Base-by-base conservation (phyloP, 192 early-diverging fungal genomes). In the Backusella luteola region DNA sequence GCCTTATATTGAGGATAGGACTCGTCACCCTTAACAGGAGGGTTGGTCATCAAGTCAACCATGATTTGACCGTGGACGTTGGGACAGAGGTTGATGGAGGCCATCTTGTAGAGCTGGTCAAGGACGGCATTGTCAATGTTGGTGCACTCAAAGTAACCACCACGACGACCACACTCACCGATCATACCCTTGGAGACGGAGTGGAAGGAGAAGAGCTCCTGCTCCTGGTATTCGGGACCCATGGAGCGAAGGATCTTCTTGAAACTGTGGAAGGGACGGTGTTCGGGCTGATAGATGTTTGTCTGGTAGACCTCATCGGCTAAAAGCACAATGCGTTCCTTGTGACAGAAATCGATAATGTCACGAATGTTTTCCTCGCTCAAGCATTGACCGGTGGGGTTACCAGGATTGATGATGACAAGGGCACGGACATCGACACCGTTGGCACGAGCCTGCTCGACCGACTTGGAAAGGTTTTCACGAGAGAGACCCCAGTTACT, bases 281-380 rank as follows among this genome's bases (percentile, higher is more conserved):
- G 80, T 32, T 83, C 80, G 34, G 90, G 90, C 15, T 87, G 84
- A 87, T 98, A 98, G 69, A 96, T 92, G 84, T 98, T 98, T 69
- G 95, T 93, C 86, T 99, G 98, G 84, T 99, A 99, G 34, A 99
- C 98, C 78, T 99, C 98, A 84, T 99, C 98, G 1, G 98, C 98
- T 29, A 99, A 80, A 4, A 99, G 77, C 17, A 98, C 91, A 49
- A 99, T 84, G 29, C 79, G 87, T 80, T 99, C 91, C 63, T 84
- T 79, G 76, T 93, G 86, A 83, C 96, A 97, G 83, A 98, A 96
- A 59, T 88, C 86, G 67, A 99, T 90, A 59, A 99, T 94, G 85
- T 96, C 94, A 11, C 83, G 85, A 87, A 99, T 97, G 79, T 96
- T 94, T 46, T 94, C 86, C 79, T 90, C 86, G 19, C 82, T 81